These are phyloP conservation scores for Atkinsonella hypoxylon DNA, from an alignment of 2,329 filamentous ascomycete species.

Conservation along the genomic window DNA sequence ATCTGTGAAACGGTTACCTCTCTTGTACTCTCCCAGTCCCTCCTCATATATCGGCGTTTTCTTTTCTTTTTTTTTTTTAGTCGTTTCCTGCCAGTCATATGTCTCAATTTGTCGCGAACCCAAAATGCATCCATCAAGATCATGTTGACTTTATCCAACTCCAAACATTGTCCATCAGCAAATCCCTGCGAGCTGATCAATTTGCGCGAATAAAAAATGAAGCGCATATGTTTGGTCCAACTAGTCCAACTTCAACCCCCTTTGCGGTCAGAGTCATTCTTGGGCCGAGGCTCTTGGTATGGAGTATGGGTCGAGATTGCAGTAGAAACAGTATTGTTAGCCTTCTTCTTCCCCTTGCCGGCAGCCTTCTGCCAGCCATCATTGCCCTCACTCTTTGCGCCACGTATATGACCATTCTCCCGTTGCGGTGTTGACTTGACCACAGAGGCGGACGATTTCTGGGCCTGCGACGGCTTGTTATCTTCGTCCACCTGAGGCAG, in stretches of 20 bases:
- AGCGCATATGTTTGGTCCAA: neutral
- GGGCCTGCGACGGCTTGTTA: constrained; percentile 8
- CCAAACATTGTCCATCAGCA: constrained; percentile 1
- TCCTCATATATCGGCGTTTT: constrained; percentile 1
- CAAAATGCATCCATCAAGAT: constrained; percentile 5
- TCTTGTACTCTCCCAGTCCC: neutral
- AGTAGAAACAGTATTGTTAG: constrained; percentile 32
- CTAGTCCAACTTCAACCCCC: constrained; percentile 28
- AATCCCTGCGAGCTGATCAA: neutral
- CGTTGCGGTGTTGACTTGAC: constrained; percentile 28
- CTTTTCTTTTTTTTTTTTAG: neutral
- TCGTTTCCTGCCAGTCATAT: constrained; percentile 4
- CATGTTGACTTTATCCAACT: constrained; percentile 7
- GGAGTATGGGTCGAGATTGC: constrained; percentile 12
- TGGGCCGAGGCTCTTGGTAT: constrained; percentile 42
- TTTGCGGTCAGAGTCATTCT: constrained; percentile 49
- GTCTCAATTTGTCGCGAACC: neutral
- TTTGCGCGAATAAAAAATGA: neutral
- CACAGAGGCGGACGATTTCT: constrained; percentile 13
- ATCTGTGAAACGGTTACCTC: neutral
- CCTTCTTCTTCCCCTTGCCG: constrained; percentile 36
- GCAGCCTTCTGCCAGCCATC: constrained; percentile 48
- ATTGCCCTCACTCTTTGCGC: constrained; percentile 42
- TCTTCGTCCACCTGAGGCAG: constrained; percentile 11
- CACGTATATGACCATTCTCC: constrained; percentile 41